Base-by-base conservation (phyloP, 2,329 filamentous ascomycete species). In the Stagonosporopsis vannaccii region DNA sequence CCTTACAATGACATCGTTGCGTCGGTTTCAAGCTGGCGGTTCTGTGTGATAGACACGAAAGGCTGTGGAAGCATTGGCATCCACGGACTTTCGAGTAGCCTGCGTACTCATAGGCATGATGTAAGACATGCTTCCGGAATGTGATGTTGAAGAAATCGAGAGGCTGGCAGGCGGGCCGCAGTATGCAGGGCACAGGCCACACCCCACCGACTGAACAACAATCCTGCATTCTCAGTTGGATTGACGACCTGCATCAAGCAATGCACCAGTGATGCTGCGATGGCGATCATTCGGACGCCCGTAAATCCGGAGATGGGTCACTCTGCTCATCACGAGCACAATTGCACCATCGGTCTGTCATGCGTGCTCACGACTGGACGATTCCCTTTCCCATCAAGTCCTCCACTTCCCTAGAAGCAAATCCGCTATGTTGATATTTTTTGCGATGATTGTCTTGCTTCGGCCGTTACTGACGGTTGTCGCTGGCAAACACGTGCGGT, bases 171-270 rank as follows among this genome's bases (percentile, higher is more conserved):
- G 35, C 42, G 47, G 53, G 6, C 53, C 41, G 52, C 20, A 22
- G 28, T 20, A 45, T 33, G 39, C 33, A 36, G 4, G n/a, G 52
- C 52, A 46, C 52, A 22, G 45, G 22, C 48, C 53, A 17, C 20
- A 20, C 33, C 35, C 26, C 39, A 28, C 41, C 30, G 26, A 11
- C 19, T 2, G 30, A 42, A 32, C 32, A 44, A 40, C 51, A 45
- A 50, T 35, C 33, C 17, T 56, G 53, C 40, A 47, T 39, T 30
- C 37, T 30, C 33, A 39, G 42, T 35, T 51, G 43, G 30, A 42
- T 13, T 35, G 25, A 41, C 48, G 30, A 43, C 43, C 37, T 57
- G 49, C 55, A 28, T 52, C 49, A 49, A 36, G 54, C 44, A 44
- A 30, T 26, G 39, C 26, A 40, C 40, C 22, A 28, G 42, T 32